Percentiles rank a stretch among this genome's conserved stretches.
These are phyloP conservation scores for Triticum turgidum DNA, from an alignment of 176 grass and related monocot genomes.

Conservation along the genomic window DNA sequence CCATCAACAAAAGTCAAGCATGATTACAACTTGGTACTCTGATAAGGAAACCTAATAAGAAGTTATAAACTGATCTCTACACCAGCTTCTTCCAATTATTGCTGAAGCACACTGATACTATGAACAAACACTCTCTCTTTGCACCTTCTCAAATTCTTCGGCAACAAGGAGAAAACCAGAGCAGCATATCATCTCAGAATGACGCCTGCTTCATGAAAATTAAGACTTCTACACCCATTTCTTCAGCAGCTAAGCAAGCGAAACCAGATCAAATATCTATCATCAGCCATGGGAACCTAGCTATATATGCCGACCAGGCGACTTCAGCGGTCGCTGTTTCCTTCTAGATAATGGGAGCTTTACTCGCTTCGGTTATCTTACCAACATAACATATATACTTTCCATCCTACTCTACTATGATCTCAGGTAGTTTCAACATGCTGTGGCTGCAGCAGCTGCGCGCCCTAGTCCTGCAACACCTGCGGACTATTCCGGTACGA, in stretches of 20 bases:
- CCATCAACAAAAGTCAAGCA: not conserved
- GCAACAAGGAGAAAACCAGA: not conserved
- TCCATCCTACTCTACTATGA: constrained; percentile 61
- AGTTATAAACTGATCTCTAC: not conserved
- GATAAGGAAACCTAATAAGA: not conserved
- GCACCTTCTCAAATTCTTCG: constrained; percentile 13
- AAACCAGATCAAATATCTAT: not conserved
- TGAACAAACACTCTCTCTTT: not conserved
- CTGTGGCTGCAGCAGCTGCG: constrained; percentile 58
- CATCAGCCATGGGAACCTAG: not conserved
- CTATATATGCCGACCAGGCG: not conserved
- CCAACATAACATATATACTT: not conserved
- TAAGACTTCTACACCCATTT: constrained; percentile 10
- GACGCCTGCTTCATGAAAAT: constrained; percentile 28
- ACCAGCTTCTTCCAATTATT: not conserved
- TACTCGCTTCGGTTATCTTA: not conserved
- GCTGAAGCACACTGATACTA: not conserved
- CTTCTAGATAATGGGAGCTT: not conserved
- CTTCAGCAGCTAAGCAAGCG: constrained; percentile 11
- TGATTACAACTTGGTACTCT: not conserved
- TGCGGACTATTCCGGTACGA: constrained; percentile 28
- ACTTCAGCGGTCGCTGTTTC: not conserved
- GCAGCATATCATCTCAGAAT: not conserved
- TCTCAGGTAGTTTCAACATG: constrained; percentile 68
- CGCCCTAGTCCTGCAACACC: constrained; percentile 56